phyloP scores from a whole-genome alignment of 2,329 filamentous ascomycete genomes.

The Xylaria sp. region DNA sequence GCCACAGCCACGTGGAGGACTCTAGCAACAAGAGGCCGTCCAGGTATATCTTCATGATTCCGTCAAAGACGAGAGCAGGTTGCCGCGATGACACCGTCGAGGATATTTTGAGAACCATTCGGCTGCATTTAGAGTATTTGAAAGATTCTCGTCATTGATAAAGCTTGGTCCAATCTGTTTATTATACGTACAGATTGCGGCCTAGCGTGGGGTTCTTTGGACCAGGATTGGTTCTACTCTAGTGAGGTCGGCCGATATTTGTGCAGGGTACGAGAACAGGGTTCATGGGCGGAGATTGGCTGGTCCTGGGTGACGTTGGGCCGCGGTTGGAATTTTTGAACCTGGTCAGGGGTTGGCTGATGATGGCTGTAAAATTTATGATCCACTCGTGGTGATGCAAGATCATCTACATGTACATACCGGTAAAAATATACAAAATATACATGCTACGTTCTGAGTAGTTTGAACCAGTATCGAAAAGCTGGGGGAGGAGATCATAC shows the following conservation, averaged over 20 bases:
- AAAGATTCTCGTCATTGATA: slow-evolving; percentile 11
- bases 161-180: slow-evolving; percentile 21
- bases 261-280: slow-evolving; percentile 27
- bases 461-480: too few species aligned
- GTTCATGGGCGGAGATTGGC: slow-evolving; percentile 31
- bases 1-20: slow-evolving; percentile 8
- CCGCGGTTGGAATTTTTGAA: slow-evolving; percentile 36
- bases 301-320: slow-evolving; percentile 29
- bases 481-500: too few species aligned
- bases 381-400: slow-evolving; percentile 22
- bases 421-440: too few species aligned
- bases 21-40: background rate
- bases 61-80: slow-evolving; percentile 10
- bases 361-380: slow-evolving; percentile 26
- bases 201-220: slow-evolving; percentile 7
- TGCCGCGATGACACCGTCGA: slow-evolving; percentile 4
- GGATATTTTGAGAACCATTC: slow-evolving; percentile 6
- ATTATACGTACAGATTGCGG: slow-evolving; percentile 14
- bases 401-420: background rate
- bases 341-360: slow-evolving; percentile 32
- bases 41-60: slow-evolving; percentile 2
- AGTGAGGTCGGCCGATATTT: slow-evolving; percentile 10
- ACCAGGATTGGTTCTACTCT: slow-evolving; percentile 16
- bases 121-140: background rate
- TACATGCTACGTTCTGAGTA: too few species aligned